Evolutionary conservation across 768 basidiomycete species (phyloP).

Genomic region (Leucocoprinus sp.): DNA sequence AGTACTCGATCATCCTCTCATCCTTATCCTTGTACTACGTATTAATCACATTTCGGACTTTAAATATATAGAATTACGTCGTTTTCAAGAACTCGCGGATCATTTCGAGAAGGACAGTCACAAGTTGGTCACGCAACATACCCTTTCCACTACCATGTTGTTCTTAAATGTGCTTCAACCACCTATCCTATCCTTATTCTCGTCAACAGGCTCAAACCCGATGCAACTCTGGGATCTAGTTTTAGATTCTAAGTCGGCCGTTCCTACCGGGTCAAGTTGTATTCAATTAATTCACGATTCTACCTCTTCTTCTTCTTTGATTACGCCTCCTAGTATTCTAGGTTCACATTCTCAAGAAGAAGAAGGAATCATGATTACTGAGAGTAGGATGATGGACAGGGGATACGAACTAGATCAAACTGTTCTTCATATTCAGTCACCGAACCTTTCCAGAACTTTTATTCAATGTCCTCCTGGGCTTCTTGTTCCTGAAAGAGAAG

Average conservation of each 20-base stretch:
- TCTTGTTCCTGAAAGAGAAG: background rate
- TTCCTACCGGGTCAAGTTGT: slow-evolving; percentile 30
- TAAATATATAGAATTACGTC: too few relatives aligned
- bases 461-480: slow-evolving; percentile 46
- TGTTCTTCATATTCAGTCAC: slow-evolving; percentile 75
- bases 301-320: slow-evolving; percentile 35
- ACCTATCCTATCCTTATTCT: slow-evolving; percentile 61
- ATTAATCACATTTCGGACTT: too few relatives aligned
- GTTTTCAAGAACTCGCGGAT: too few relatives aligned
- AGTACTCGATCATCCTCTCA: too few relatives aligned
- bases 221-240: slow-evolving; percentile 44
- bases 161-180: slow-evolving; percentile 55
- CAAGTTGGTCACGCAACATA: too few relatives aligned
- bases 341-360: too few relatives aligned
- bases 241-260: slow-evolving; percentile 35
- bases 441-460: slow-evolving; percentile 58
- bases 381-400: slow-evolving; percentile 18
- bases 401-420: slow-evolving; percentile 47
- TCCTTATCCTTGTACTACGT: too few relatives aligned
- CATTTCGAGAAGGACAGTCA: too few relatives aligned
- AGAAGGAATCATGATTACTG: too few relatives aligned
- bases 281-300: slow-evolving; percentile 56
- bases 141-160: slow-evolving; percentile 25
- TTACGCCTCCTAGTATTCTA: too few relatives aligned
- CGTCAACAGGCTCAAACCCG: slow-evolving; percentile 60